Evolutionary conservation across 352 stramenopile species (phyloP), one percentile per base, ranked within the genome.

Genomic region (Pythium pyrilobum): DNA sequence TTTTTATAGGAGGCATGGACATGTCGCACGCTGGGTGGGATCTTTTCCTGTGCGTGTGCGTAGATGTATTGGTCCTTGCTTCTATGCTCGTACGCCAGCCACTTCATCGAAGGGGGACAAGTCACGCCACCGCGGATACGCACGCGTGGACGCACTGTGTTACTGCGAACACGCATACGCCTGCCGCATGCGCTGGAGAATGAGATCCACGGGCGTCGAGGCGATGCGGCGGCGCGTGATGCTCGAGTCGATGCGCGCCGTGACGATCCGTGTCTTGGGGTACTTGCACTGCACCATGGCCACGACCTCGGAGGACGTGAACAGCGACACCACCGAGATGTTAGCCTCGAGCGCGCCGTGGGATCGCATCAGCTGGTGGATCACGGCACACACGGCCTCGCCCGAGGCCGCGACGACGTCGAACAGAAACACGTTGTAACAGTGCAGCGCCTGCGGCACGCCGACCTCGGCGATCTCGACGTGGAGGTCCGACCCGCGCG

Each of bases 361-460:
- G 25, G 62, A 56, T 8, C 66, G 59, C 11, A 83, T 42, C 21
- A 63, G 40, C 2, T 28, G 37, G 28, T 68, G 43, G 23, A 87
- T 64, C 8, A 71, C 59, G 0, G 62, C 51, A 18, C 64, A 60
- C 29, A 83, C 60, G n/a, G 64, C 45, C 3, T 78, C 52, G 0
- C 62, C 36, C 0, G 63, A 71, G 12, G 61, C 61, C 2, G 74
- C 57, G 1, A 72, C 67, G n/a, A 73, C 55, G 23, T 81, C 71
- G 21, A 84, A 52, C 4, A 84, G 27, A 18, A 81, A 71, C 5
- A 83, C 72, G 24, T 81, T 77, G 52, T 74, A 72, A 43, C 18
- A 33, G 8, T 71, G 60, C 23, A 86, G 58, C 27, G 48, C 69
- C 32, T 43, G 27, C 2, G 42, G 56, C 53, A 77, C 37, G 3